Evolutionary conservation across 345 rosid genomes (phyloP).

Genomic region (Boechera divaricarpa): DNA sequence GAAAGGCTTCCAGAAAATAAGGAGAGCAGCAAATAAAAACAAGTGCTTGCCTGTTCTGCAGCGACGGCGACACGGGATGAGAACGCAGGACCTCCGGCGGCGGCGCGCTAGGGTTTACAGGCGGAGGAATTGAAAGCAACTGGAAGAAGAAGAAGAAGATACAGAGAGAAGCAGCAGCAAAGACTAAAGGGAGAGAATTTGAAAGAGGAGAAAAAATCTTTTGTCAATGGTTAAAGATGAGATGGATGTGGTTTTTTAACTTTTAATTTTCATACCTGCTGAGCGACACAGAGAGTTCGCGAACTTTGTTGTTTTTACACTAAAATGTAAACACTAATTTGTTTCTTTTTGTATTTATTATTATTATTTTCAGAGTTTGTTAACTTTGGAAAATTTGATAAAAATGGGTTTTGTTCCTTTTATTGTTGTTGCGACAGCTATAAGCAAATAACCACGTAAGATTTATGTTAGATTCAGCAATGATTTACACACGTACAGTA

Average conservation of each 20-base stretch:
- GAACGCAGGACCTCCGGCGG: conserved; percentile 13
- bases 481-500: not conserved
- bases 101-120: conserved; percentile 25
- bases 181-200: not conserved
- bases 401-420: not conserved
- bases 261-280: no score
- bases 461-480: not conserved
- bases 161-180: conserved; percentile 5
- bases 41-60: conserved; percentile 28
- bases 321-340: not conserved
- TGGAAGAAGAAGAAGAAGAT: not conserved
- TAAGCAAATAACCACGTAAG: not conserved
- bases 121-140: conserved; percentile 27
- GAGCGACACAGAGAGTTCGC: no score
- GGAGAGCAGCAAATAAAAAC: not conserved
- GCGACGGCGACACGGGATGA: conserved; percentile 10
- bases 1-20: not conserved
- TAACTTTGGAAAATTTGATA: not conserved
- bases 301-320: not conserved
- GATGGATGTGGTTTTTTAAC: conserved; percentile 10
- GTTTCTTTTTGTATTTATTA: not conserved
- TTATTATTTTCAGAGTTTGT: not conserved
- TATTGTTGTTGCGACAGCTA: not conserved
- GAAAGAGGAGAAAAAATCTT: conserved; percentile 17
- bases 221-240: not conserved